A percentile compares a stretch with the other conserved stretches of the same genome.
phyloP scores from a whole-genome alignment of 805 yeast genomes.

The Kazachstania bromeliacearum region DNA sequence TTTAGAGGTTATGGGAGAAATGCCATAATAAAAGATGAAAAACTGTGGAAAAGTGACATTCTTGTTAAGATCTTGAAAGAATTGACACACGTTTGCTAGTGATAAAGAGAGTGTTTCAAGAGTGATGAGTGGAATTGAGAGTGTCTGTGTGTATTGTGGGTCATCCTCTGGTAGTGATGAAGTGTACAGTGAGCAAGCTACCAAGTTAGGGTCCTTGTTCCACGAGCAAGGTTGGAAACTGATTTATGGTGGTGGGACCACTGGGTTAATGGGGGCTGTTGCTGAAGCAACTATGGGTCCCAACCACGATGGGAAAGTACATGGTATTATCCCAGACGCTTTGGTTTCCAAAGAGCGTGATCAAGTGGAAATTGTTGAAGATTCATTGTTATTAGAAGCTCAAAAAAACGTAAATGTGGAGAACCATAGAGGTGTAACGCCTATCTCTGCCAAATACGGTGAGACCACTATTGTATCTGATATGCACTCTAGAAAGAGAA shows the following conservation, averaged over 20 bases:
- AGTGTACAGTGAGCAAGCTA: conserved; percentile 43
- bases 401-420: conserved; percentile 45
- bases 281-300: conserved; percentile 50
- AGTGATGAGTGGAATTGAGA: conserved; percentile 7
- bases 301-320: conserved; percentile 50
- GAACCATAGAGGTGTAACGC: conserved; percentile 57
- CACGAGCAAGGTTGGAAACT: conserved; percentile 50
- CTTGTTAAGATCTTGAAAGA: too few relatives aligned
- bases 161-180: conserved; percentile 60
- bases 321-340: conserved; percentile 82
- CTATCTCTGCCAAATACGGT: conserved; percentile 51
- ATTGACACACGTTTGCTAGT: too few relatives aligned
- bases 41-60: too few relatives aligned
- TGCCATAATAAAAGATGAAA: too few relatives aligned
- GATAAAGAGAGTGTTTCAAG: background rate
- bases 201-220: conserved; percentile 48
- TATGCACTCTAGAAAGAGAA: conserved; percentile 80
- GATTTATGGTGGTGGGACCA: conserved; percentile 86
- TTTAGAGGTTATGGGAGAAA: too few relatives aligned
- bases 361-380: conserved; percentile 2
- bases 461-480: conserved; percentile 72
- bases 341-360: conserved; percentile 60
- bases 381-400: conserved; percentile 10
- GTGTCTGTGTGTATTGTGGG: conserved; percentile 81
- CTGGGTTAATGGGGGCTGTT: conserved; percentile 73